Evolutionary conservation across 2,329 filamentous ascomycete species (phyloP).

Genomic region (Ceratocystis albifundus): DNA sequence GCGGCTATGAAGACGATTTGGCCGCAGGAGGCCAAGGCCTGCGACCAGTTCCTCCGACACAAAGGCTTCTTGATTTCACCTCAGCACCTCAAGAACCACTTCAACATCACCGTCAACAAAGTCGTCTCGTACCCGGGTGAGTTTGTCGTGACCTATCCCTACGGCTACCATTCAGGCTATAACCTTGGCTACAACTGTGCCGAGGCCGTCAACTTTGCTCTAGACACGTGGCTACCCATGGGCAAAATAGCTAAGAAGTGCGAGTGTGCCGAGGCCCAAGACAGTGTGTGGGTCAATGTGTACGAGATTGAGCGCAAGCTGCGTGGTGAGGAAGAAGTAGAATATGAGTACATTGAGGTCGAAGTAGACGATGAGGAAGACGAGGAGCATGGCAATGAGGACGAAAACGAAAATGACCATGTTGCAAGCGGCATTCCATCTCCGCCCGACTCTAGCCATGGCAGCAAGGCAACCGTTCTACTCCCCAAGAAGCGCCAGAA

Average conservation of each 20-base stretch:
- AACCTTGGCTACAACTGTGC: constrained; percentile 98
- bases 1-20: constrained; percentile 90
- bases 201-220: constrained; percentile 95
- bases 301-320: constrained; percentile 91
- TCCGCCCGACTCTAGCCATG: constrained; percentile 61
- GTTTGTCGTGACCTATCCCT: constrained; percentile 96
- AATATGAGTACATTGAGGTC: constrained; percentile 67
- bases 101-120: constrained; percentile 92
- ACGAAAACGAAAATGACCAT: constrained; percentile 51
- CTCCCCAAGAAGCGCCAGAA: constrained; percentile 32
- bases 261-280: constrained; percentile 84
- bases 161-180: constrained; percentile 96
- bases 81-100: constrained; percentile 71
- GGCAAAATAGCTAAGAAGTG: constrained; percentile 94
- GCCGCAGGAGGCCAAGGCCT: constrained; percentile 90
- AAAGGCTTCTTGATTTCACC: constrained; percentile 97
- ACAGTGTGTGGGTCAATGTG: constrained; percentile 97
- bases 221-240: constrained; percentile 90
- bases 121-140: constrained; percentile 92
- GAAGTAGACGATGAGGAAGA: constrained; percentile 49
- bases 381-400: constrained; percentile 47
- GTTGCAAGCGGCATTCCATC: constrained; percentile 53
- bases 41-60: constrained; percentile 89
- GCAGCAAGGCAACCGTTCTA: constrained; percentile 37
- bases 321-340: constrained; percentile 67